phyloP scores from a whole-genome alignment of 108 stramenopile species.

The Asterionellopsis glacialis region DNA sequence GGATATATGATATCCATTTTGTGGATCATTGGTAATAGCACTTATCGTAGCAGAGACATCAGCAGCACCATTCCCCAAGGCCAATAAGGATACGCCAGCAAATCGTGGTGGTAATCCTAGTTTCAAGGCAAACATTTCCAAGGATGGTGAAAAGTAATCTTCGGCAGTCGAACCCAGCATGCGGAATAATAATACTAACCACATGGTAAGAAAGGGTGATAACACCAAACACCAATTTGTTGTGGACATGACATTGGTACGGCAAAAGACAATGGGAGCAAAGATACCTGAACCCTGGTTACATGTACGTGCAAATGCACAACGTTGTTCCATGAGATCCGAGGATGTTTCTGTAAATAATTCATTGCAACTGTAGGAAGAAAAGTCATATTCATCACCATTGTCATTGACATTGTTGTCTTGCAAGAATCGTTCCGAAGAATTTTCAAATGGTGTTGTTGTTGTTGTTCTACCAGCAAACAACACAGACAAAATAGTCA shows the following conservation, averaged over 20 bases:
- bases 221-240: constrained; percentile 39
- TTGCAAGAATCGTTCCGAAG: neutral
- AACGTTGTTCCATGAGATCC: constrained; percentile 25
- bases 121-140: constrained; percentile 85
- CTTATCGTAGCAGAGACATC: constrained; percentile 91
- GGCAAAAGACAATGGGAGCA: constrained; percentile 68
- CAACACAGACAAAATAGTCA: constrained; percentile 19
- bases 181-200: constrained; percentile 78
- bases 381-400: neutral
- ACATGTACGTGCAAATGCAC: constrained; percentile 68
- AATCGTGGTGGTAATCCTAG: constrained; percentile 90
- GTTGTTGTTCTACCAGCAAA: constrained; percentile 14
- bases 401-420: neutral
- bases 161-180: constrained; percentile 92
- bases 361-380: neutral
- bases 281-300: constrained; percentile 62
- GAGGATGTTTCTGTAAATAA: neutral
- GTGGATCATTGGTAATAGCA: constrained; percentile 61
- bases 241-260: constrained; percentile 17
- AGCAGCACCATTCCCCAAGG: constrained; percentile 96
- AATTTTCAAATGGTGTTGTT: neutral
- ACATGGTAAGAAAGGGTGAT: constrained; percentile 54
- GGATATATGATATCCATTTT: constrained; percentile 77
- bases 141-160: constrained; percentile 89
- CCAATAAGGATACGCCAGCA: constrained; percentile 93